phyloP scores from a whole-genome alignment of 345 rosid species.

The Geranium rotundifolium region DNA sequence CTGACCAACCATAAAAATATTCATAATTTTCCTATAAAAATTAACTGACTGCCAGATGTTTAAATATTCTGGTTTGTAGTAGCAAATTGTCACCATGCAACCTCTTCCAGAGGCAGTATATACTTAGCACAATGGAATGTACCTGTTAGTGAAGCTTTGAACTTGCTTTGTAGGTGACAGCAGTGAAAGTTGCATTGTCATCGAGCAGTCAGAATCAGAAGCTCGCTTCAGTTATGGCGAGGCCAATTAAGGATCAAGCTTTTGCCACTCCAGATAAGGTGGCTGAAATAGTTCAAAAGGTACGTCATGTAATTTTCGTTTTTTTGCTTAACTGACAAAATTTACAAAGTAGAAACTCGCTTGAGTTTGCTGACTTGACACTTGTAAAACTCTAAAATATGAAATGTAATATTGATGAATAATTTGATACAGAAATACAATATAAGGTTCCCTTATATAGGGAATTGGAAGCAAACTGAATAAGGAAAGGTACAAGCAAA shows the following conservation, averaged over 20 bases:
- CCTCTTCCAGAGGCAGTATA: no score
- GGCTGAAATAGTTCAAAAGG: slow-evolving; percentile 65
- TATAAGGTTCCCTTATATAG: no score
- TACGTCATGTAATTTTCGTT: background rate
- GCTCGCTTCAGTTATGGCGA: slow-evolving; percentile 59
- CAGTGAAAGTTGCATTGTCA: slow-evolving; percentile 70
- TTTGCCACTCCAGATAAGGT: slow-evolving; percentile 93
- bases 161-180: slow-evolving; percentile 58
- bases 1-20: background rate
- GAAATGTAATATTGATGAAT: no score
- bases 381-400: no score
- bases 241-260: slow-evolving; percentile 91
- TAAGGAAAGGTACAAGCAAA: no score
- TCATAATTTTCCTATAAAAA: background rate
- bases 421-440: no score
- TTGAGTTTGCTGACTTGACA: background rate
- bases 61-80: background rate
- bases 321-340: background rate
- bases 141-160: background rate
- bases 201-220: slow-evolving; percentile 49
- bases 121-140: no score
- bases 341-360: background rate
- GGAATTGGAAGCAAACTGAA: no score
- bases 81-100: background rate
- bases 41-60: background rate